Evolutionary conservation across 306 rosid genomes (phyloP), one percentile per base, ranked within the genome.

Genomic region (Quercus agrifolia): DNA sequence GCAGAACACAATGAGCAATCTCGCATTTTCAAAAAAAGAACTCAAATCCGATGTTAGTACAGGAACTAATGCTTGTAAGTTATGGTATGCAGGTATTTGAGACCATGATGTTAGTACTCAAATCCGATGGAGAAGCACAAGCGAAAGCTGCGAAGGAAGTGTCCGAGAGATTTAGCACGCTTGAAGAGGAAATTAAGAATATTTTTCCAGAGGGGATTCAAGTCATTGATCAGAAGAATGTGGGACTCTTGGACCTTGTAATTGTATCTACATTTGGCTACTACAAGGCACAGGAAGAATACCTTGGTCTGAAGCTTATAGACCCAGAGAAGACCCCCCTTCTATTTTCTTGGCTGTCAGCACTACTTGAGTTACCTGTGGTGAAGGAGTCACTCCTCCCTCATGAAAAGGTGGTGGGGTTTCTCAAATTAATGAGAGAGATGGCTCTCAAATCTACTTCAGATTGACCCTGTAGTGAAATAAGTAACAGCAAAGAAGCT

Each of bases 321-420:
- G 81, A 83, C 18, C 74, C 67, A 72, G 67, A 83, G 3, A 63
- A 79, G 41, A 35, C 8, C 41, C 41, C 41, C 41, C 41, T 35
- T 35, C 41, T 35, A 35, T 35, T 35, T 35, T 35, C 85, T 33
- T 79, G 86, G 86, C 28, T 82, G 31, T 38, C 28, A 52, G 76
- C 83, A 52, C 2, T 87, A 0, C 23, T 15, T 20, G 79, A 79
- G 58, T 49, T 79, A 1, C 79, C 77, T 28, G 76, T 51, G 17
- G 83, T 79, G 83, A 73, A 79, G 70, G 87, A 74, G 27, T 55
- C 56, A 28, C 0, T 59, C 70, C 81, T 78, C 44, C 80, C 88
- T 35, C 76, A 67, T 19, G 86, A 84, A 6, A 63, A 80, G 70
- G 1, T 61, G 33, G 84, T 85, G 67, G 74, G 15, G 1, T 6